Percentiles rank a stretch among this genome's conserved stretches.
Conservation (phyloP, 345 rosid species). For the Aquilaria yunnanensis region DNA sequence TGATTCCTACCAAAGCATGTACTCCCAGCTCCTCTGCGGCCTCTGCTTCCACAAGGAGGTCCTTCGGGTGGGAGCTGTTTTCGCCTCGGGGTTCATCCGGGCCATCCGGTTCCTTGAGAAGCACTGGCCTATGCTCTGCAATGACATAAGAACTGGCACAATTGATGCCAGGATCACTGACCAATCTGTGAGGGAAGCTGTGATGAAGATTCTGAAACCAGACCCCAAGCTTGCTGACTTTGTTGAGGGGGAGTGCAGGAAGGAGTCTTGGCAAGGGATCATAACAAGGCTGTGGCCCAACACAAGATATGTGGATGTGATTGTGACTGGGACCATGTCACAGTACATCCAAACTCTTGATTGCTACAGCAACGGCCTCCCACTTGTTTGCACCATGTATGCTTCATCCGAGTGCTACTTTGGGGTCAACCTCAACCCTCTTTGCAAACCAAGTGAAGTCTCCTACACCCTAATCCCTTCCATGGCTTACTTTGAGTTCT, state of each 20-base stretch:
- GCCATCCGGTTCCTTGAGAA: slow-evolving; percentile 75
- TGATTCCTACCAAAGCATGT: slow-evolving; percentile 79
- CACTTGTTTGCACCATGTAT: slow-evolving; percentile 95
- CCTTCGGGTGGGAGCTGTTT: slow-evolving; percentile 75
- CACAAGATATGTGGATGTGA: slow-evolving; percentile 86
- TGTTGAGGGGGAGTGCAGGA: slow-evolving; percentile 42
- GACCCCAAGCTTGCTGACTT: slow-evolving; percentile 60
- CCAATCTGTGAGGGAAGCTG: slow-evolving; percentile 47
- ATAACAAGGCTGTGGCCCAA: slow-evolving; percentile 76
- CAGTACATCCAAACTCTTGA: slow-evolving; percentile 95
- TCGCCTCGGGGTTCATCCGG: slow-evolving; percentile 79
- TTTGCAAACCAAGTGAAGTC: slow-evolving; percentile 83
- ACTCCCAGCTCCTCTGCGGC: slow-evolving; percentile 75
- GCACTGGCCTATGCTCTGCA: slow-evolving; percentile 42
- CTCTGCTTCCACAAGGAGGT: slow-evolving; percentile 59
- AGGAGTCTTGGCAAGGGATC: slow-evolving; percentile 64
- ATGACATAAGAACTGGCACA: slow-evolving; percentile 50
- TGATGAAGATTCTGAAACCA: slow-evolving; percentile 53
- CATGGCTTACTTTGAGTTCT: slow-evolving; percentile 95
- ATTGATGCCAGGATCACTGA: slow-evolving; percentile 48
- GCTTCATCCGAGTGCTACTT: slow-evolving; percentile 97
- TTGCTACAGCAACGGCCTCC: slow-evolving; percentile 77
- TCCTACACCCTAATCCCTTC: slow-evolving; percentile 83
- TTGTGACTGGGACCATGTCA: slow-evolving; percentile 98
- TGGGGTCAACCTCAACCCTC: slow-evolving; percentile 80